Base-by-base conservation (phyloP, 495 filamentous ascomycete genomes). In the Polyplosphaeria fusca region DNA sequence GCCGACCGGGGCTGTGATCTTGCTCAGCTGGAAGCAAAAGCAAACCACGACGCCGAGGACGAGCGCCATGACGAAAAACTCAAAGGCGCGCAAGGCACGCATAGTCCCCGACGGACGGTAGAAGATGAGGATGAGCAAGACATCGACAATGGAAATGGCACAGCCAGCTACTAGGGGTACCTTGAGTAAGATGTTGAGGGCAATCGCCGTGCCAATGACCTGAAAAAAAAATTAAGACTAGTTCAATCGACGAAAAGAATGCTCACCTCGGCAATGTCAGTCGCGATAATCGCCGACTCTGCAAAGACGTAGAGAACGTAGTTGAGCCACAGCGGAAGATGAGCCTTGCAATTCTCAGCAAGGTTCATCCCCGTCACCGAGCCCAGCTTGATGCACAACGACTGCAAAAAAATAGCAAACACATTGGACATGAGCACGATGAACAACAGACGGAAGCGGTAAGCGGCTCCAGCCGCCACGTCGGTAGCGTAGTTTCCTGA, bases 131-230 rank as follows among this genome's bases (percentile, higher is more conserved):
- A 95, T 89, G 42, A 91, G 74, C 46, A 96, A 81, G 30, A 94
- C 89, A 70, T 95, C 90, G 26, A 83, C 74, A 47, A 96, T 83
- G 2, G 88, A 91, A 43, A 96, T 80, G 22, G 88, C 89, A 66
- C 91, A 95, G 24, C 91, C 91, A 12, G 87, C 90, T 1, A 93
- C 85, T 2, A 96, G 75, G 0, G 91, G 91, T 5, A 96, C 78
- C 22, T 89, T 78, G 7, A 90, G 73, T 2, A 96, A 79, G 12
- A 96, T 71, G 65, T 95, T 93, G 52, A 95, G 75, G n/a, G 87
- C 87, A 65, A 96, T 95, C 2, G 91, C 90, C 1, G 87, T 91
- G 35, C 91, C 91, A 58, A 95, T 88, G 30, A 96, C 89, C 86
- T 89, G 54, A 0, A 11, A 22, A 26, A n/a, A n/a, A n/a, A n/a